Evolutionary conservation across 2,329 filamentous ascomycete species (phyloP).

Genomic region (Curvularia sp.): DNA sequence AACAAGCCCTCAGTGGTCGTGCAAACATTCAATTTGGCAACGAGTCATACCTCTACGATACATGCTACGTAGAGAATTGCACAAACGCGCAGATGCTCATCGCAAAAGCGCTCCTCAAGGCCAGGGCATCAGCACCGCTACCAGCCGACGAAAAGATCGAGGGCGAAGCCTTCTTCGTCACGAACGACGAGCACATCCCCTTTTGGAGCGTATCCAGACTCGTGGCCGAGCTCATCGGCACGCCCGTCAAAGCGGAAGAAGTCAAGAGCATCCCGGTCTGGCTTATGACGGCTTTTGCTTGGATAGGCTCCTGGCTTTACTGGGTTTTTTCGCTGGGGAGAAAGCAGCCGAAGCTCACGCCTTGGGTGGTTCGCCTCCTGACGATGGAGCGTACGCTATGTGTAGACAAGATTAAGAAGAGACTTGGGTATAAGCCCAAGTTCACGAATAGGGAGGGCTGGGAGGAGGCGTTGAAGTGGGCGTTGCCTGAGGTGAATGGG

Average conservation of each 20-base stretch:
- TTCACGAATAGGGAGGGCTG: constrained; percentile 1
- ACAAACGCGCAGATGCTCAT: background rate
- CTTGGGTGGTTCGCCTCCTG: background rate
- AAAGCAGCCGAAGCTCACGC: constrained; percentile 2
- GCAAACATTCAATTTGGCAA: background rate
- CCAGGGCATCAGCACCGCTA: background rate
- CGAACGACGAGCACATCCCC: constrained; percentile 5
- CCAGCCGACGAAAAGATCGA: background rate
- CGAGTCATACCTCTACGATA: background rate
- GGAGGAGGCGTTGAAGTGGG: background rate
- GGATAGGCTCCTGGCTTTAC: background rate
- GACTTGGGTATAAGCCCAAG: background rate
- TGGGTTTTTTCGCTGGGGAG: constrained; percentile 1
- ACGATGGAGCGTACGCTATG: constrained; percentile 2
- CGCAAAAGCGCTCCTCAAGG: background rate
- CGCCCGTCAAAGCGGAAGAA: background rate
- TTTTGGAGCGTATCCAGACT: background rate
- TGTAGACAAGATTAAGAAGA: background rate
- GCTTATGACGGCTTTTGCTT: background rate
- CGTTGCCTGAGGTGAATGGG: background rate
- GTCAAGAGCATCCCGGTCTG: background rate
- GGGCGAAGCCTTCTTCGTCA: constrained; percentile 1
- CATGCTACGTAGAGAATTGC: constrained; percentile 1
- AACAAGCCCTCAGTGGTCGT: background rate
- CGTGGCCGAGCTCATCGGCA: background rate